These are phyloP conservation scores for Sclerotinia subarctica DNA, from an alignment of 2,329 filamentous ascomycete species.

Conservation along the genomic window DNA sequence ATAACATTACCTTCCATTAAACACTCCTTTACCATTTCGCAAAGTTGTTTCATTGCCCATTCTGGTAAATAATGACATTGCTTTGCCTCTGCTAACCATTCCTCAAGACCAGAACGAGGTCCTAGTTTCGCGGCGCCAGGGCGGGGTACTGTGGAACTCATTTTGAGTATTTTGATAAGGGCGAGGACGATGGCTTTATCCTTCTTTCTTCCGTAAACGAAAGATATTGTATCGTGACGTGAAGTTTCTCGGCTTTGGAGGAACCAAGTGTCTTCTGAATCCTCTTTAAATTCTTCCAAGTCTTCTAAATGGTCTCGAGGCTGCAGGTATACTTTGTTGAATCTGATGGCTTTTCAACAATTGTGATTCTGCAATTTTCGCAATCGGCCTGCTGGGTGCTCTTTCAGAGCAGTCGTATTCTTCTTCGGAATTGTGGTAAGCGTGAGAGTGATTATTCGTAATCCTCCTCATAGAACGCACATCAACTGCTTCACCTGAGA, in stretches of 20 bases:
- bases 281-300: neutral
- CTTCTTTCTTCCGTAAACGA: neutral
- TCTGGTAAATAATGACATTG: conserved; percentile 97
- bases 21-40: conserved; percentile 97
- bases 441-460: neutral
- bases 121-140: conserved; percentile 85
- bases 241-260: neutral
- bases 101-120: conserved; percentile 81
- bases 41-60: conserved; percentile 95
- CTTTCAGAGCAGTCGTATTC: neutral
- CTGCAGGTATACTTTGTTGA: neutral
- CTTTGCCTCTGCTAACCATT: conserved; percentile 96
- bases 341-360: neutral
- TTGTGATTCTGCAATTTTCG: neutral
- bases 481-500: conserved; percentile 1
- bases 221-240: neutral
- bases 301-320: conserved; percentile 5
- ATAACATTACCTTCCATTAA: conserved; percentile 86
- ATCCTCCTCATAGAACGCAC: conserved; percentile 7
- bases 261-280: neutral
- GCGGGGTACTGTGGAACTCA: conserved; percentile 54
- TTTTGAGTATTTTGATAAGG: conserved; percentile 9
- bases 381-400: neutral
- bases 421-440: neutral
- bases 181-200: neutral